Base-by-base conservation (phyloP, 2,329 filamentous ascomycete species). In the Penicillium sp. region DNA sequence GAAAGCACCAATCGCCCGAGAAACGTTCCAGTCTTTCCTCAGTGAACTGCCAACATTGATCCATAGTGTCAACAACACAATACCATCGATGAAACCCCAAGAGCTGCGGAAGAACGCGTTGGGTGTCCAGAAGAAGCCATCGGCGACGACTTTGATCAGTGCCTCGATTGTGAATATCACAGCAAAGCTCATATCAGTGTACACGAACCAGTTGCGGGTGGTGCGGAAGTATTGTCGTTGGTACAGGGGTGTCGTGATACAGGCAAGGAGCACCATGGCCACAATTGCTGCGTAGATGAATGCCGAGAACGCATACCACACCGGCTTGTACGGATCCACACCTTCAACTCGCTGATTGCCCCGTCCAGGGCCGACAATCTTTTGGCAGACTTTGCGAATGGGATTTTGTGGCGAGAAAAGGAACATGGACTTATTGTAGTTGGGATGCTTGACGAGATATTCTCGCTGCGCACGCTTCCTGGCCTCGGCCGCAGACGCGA, bases 71-170 rank as follows among this genome's bases (percentile, higher is more conserved):
- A 97, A 82, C 56, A 99, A 83, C 67, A 99, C 95, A 49, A 98
- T 79, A 0, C 90, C 92, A 73, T 99, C 95, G 67, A 99, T 97
- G 64, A 97, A 89, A 7, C 95, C 96, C 95, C 95, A 99, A 0
- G 93, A 94, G 73, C 94, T 94, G 70, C 95, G 89, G 75, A 97
- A 92, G 75, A 97, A 99, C 2, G 96, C 96, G 78, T 99, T 97
- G 0, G 95, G 95, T 0, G 95, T 97, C 87, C 92, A 98, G 75
- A 97, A 91, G 70, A 97, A 91, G 8, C 95, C 95, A 79, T 99
- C 95, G 0, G 95, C 95, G 70, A 99, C 88, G 59, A 96, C 89
- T 76, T 99, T 99, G 80, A 99, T 93, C 6, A 88, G 72, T 0
- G 93, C 92, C 77, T 99, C 95, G 7, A 91, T 74, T 0, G 90